Conservation (phyloP, 352 stramenopile genomes). For the Phytophthora vignae region DNA sequence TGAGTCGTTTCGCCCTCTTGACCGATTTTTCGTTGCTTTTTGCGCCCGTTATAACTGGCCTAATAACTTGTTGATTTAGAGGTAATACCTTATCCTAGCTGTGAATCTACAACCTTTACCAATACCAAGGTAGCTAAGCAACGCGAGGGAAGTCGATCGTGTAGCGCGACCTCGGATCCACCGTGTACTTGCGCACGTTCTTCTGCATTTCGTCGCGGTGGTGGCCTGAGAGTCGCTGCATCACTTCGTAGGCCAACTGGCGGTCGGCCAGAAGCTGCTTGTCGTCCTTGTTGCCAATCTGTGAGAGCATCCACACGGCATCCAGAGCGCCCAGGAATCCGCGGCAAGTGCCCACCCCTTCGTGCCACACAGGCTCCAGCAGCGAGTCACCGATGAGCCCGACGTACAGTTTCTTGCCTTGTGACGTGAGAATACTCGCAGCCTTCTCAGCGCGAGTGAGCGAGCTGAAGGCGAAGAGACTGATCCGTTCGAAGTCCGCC, state of each 20-base stretch:
- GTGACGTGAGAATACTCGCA: constrained; percentile 57
- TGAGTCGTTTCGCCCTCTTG: neutral
- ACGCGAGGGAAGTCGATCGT: constrained; percentile 51
- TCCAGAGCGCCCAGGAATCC: constrained; percentile 82
- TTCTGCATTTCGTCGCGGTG: constrained; percentile 72
- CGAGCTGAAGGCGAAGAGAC: constrained; percentile 80
- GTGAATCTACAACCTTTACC: neutral
- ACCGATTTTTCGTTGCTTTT: no score
- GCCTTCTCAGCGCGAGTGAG: constrained; percentile 71
- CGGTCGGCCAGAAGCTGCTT: constrained; percentile 69
- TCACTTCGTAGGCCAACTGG: constrained; percentile 67
- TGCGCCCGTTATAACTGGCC: no score
- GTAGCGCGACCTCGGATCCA: constrained; percentile 74
- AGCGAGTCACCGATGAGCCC: constrained; percentile 76
- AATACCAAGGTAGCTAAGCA: neutral
- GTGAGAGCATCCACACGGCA: constrained; percentile 70
- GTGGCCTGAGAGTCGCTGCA: constrained; percentile 71
- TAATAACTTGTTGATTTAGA: neutral
- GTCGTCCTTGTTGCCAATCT: constrained; percentile 67
- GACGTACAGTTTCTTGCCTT: constrained; percentile 77
- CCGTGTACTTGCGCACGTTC: constrained; percentile 80
- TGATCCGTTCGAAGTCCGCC: constrained; percentile 60
- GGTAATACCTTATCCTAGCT: neutral
- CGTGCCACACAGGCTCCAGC: constrained; percentile 84
- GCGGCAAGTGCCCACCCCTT: constrained; percentile 78